Percentiles rank a stretch among this genome's conserved stretches.
Evolutionary conservation across 495 filamentous ascomycete genomes (phyloP).

Genomic region (Wilcoxina mikolae): DNA sequence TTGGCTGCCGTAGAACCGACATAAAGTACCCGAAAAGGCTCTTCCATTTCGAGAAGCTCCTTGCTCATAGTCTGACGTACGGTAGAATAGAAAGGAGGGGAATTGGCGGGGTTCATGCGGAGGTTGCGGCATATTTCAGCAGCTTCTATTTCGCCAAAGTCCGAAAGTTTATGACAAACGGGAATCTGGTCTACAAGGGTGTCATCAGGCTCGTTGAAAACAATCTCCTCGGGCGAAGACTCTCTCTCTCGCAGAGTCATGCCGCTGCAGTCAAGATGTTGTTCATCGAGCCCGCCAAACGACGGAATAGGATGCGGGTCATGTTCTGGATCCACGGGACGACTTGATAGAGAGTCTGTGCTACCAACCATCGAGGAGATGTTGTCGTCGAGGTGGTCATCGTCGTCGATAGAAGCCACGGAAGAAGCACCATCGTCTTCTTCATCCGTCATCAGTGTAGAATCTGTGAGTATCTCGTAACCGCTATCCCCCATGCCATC

Average conservation of each 20-base stretch:
- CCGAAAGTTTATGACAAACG: conserved; percentile 48
- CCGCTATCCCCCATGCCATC: conserved; percentile 26
- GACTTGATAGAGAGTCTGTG: conserved; percentile 23
- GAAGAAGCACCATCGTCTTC: conserved; percentile 27
- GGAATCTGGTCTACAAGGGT: conserved; percentile 41
- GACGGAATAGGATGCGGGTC: conserved; percentile 27
- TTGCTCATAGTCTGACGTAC: conserved; percentile 61
- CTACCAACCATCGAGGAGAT: conserved; percentile 15
- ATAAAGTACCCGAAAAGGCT: conserved; percentile 56
- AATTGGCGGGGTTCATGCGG: conserved; percentile 14
- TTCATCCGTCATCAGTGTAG: conserved; percentile 23
- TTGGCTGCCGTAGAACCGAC: conserved; percentile 48
- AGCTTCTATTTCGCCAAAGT: conserved; percentile 41
- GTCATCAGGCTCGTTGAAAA: conserved; percentile 45
- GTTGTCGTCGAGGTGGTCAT: conserved; percentile 16
- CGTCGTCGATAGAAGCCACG: conserved; percentile 26
- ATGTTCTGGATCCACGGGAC: conserved; percentile 13
- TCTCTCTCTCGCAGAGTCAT: conserved; percentile 22
- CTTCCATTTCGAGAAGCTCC: conserved; percentile 44
- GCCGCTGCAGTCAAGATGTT: conserved; percentile 22
- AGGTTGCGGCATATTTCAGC: conserved; percentile 33
- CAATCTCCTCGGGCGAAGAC: conserved; percentile 32
- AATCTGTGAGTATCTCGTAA: conserved; percentile 28
- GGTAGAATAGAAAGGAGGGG: conserved; percentile 37
- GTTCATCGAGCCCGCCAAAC: conserved; percentile 27